Evolutionary conservation across 2,329 filamentous ascomycete species (phyloP).

Genomic region (Ophidiomyces ophidiicola): DNA sequence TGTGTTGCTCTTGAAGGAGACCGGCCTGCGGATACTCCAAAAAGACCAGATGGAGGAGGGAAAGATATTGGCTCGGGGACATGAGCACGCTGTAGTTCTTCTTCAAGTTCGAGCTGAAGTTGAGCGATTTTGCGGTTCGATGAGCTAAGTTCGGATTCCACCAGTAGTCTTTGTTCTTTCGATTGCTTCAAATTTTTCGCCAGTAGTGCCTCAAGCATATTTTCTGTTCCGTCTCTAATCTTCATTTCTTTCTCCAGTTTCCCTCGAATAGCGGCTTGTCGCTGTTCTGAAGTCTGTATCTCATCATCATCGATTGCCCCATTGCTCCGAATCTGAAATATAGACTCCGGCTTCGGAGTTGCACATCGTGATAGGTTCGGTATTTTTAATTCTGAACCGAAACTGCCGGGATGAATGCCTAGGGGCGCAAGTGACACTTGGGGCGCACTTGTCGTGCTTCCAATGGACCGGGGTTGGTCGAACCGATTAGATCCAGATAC

Average conservation of each 20-base stretch:
- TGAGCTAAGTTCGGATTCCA: slow-evolving; percentile 79
- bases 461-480: slow-evolving; percentile 44
- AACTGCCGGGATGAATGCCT: slow-evolving; percentile 68
- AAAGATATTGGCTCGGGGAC: slow-evolving; percentile 34
- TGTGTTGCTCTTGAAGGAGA: slow-evolving; percentile 36
- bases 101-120: slow-evolving; percentile 47
- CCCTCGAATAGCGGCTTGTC: slow-evolving; percentile 64
- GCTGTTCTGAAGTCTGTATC: slow-evolving; percentile 52
- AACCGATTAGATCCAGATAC: slow-evolving; percentile 25
- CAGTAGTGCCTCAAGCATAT: slow-evolving; percentile 88
- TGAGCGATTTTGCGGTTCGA: slow-evolving; percentile 62
- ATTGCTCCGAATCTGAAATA: slow-evolving; percentile 36
- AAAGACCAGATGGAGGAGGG: slow-evolving; percentile 45
- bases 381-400: slow-evolving; percentile 74
- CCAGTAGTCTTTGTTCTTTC: slow-evolving; percentile 65
- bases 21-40: slow-evolving; percentile 43
- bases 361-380: slow-evolving; percentile 51
- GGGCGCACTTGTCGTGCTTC: slow-evolving; percentile 51
- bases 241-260: slow-evolving; percentile 90
- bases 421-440: slow-evolving; percentile 60
- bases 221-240: slow-evolving; percentile 95
- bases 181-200: slow-evolving; percentile 91
- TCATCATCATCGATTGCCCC: slow-evolving; percentile 51
- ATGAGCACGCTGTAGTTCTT: slow-evolving; percentile 48
- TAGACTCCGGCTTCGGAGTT: slow-evolving; percentile 41